phyloP scores from a whole-genome alignment of 768 basidiomycete species.

The Pulveroboletus frians region DNA sequence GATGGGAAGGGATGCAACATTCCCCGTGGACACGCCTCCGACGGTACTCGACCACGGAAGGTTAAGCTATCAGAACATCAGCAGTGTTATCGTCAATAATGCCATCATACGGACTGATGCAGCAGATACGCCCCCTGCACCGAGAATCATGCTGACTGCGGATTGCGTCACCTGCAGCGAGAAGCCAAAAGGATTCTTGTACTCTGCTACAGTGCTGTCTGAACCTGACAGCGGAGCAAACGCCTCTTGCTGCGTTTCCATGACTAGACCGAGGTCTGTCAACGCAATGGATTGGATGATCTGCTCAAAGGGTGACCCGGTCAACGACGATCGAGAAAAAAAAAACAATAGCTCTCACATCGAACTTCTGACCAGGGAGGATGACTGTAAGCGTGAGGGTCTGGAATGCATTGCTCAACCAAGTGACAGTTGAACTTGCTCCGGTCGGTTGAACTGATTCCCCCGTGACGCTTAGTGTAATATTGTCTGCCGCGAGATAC shows the following conservation, averaged over 20 bases:
- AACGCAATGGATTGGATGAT: conserved; percentile 62
- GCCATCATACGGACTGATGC: conserved; percentile 41
- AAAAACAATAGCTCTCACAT: conserved; percentile 33
- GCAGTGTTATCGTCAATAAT: neutral
- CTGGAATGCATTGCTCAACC: conserved; percentile 69
- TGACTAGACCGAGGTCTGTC: conserved; percentile 49
- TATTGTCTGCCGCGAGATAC: conserved; percentile 59
- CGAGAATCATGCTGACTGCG: conserved; percentile 50
- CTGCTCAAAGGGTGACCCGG: conserved; percentile 22
- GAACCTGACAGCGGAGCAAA: conserved; percentile 61
- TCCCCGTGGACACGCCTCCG: conserved; percentile 68
- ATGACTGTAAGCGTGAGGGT: conserved; percentile 56
- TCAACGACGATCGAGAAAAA: neutral
- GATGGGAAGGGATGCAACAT: conserved; percentile 54
- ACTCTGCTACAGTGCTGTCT: conserved; percentile 47
- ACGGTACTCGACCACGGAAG: conserved; percentile 44
- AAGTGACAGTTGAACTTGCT: conserved; percentile 45
- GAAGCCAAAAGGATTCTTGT: conserved; percentile 76
- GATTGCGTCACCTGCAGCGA: conserved; percentile 58
- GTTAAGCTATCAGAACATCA: conserved; percentile 36
- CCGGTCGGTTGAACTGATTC: conserved; percentile 57
- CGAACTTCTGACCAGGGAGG: conserved; percentile 56
- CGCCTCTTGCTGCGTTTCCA: conserved; percentile 47
- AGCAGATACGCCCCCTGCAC: conserved; percentile 42
- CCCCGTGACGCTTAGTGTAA: conserved; percentile 55